Evolutionary conservation across 1,284 basidiomycete genomes (phyloP).

Genomic region (Coniferiporia weirii): DNA sequence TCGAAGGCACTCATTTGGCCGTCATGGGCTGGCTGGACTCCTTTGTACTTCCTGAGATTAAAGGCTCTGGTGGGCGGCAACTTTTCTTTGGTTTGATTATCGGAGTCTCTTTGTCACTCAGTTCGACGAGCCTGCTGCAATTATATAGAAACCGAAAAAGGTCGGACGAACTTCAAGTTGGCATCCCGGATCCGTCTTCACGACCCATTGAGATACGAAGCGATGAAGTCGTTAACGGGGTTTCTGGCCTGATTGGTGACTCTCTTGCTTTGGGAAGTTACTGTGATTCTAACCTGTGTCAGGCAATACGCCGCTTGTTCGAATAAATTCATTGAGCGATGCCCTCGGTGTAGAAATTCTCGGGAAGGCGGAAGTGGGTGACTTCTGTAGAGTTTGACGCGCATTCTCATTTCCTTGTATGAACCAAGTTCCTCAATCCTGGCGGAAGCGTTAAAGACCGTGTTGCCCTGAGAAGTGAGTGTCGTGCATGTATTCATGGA

Average conservation of each 20-base stretch:
- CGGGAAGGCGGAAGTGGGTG: constrained; percentile 85
- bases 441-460: constrained; percentile 98
- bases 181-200: constrained; percentile 34
- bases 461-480: constrained; percentile 81
- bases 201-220: constrained; percentile 72
- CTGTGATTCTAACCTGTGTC: background rate
- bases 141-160: constrained; percentile 44
- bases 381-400: background rate
- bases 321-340: constrained; percentile 89
- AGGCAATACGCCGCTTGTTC: constrained; percentile 93
- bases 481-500: background rate
- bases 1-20: background rate
- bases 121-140: constrained; percentile 52
- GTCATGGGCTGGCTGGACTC: background rate
- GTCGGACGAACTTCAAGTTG: constrained; percentile 25
- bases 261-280: constrained; percentile 3
- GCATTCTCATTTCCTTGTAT: background rate
- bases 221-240: constrained; percentile 70
- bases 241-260: constrained; percentile 80
- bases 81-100: constrained; percentile 62
- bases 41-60: background rate
- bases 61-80: constrained; percentile 28
- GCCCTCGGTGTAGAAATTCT: constrained; percentile 90
- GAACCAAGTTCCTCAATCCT: constrained; percentile 81
- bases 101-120: constrained; percentile 66